Evolutionary conservation across 2,329 filamentous ascomycete species (phyloP), one percentile per base, ranked within the genome.

Genomic region (Paramyrothecium roridum): DNA sequence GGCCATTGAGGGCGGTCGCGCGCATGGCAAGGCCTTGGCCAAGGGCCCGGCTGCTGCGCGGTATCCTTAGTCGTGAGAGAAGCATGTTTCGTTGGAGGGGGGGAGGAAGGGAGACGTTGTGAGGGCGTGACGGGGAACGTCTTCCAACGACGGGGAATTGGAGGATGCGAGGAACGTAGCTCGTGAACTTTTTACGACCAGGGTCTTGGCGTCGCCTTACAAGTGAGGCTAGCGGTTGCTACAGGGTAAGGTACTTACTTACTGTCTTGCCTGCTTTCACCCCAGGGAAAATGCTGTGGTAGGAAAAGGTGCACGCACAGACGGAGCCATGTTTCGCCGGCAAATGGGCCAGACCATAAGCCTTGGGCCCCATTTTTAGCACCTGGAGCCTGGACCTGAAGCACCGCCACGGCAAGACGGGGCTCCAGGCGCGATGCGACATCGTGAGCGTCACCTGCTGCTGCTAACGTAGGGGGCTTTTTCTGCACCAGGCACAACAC

Each of bases 41-140:
- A 56, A 70, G 72, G 65, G 67, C 68, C 57, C 69, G 67, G 37
- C 37, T 43, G 37, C 37, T 43, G 61, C 75, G 73, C 57, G 80
- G 78, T 74, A 78, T 74, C 65, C 80, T 77, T 78, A 83, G 73
- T 73, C 78, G 74, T 54, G 81, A 73, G 63, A 80, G 78, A 63
- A 85, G 69, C 82, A 85, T 76, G 67, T 53, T 56, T 20, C 21
- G 49, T 50, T 43, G 4, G 33, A 37, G 10, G 33, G 37, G 37
- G 37, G 37, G 37, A 43, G 37, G 37, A 43, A 13, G 37, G 37
- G 26, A 30, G 26, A 30, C 26, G 26, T 30, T 30, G 26, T 30
- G 26, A 30, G 26, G 26, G 26, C 26, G 26, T 30, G 26, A 30
- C 26, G 26, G 26, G n/a, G 26, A 30, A 30, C 26, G 26, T 30